These are phyloP conservation scores for Acarospora socialis DNA, from an alignment of 2,329 filamentous ascomycete species.

Conservation along the genomic window DNA sequence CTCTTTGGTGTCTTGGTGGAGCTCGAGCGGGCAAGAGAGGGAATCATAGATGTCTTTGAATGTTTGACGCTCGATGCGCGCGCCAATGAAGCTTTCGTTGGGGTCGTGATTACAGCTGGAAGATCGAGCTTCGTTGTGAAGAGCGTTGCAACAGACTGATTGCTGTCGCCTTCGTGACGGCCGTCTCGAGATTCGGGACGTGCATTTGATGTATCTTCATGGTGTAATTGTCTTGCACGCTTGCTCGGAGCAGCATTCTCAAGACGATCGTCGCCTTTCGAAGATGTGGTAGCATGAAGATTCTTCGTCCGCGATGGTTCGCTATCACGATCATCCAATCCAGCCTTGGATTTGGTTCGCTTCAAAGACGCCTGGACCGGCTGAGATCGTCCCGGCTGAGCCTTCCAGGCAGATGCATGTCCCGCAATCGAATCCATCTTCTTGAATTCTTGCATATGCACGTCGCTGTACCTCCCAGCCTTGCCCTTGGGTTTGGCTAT, in stretches of 20 bases:
- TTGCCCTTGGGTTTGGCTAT: conserved; percentile 71
- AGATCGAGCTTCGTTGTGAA: conserved; percentile 10
- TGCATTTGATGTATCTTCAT: conserved; percentile 11
- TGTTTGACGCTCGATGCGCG: conserved; percentile 43
- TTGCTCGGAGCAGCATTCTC: conserved; percentile 13
- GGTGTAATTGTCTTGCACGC: conserved; percentile 8
- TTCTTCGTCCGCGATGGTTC: conserved; percentile 22
- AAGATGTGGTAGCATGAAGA: conserved; percentile 18
- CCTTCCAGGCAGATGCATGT: conserved; percentile 66
- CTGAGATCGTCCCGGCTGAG: conserved; percentile 33
- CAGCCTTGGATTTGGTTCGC: conserved; percentile 45
- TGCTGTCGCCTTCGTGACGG: conserved; percentile 12
- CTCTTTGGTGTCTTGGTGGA: conserved; percentile 40
- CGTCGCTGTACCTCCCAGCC: conserved; percentile 64
- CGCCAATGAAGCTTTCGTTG: conserved; percentile 61
- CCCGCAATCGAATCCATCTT: conserved; percentile 95
- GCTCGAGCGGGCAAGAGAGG: conserved; percentile 37
- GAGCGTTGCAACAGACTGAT: conserved; percentile 10
- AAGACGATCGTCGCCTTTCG: conserved; percentile 11
- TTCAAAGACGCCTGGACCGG: conserved; percentile 32
- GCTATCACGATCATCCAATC: conserved; percentile 46
- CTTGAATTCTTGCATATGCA: conserved; percentile 77
- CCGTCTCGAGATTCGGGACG: conserved; percentile 38
- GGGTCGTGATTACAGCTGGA: conserved; percentile 52
- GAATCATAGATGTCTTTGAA: conserved; percentile 39